Conservation (phyloP, 495 filamentous ascomycete species). For the Aspergillus incahuasiensis region DNA sequence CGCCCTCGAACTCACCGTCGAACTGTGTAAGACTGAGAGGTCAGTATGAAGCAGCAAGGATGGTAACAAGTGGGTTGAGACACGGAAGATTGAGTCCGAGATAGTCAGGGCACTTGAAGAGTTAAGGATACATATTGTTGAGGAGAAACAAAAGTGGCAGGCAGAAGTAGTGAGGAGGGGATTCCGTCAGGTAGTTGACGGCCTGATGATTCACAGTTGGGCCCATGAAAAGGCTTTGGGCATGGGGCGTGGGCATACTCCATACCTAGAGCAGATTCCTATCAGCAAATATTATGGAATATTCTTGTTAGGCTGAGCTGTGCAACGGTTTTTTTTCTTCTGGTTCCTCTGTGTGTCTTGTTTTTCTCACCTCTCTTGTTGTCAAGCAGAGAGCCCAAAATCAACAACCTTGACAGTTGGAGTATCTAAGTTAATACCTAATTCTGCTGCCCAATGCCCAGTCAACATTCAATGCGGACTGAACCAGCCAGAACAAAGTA, state of each 20-base stretch:
- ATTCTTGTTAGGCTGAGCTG: not conserved
- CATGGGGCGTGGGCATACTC: too few relatives aligned
- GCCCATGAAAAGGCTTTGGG: conserved; percentile 1
- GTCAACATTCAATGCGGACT: conserved; percentile 10
- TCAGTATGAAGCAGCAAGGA: not conserved
- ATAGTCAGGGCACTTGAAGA: not conserved
- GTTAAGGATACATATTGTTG: conserved; percentile 1
- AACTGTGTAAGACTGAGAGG: not conserved
- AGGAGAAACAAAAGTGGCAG: not conserved
- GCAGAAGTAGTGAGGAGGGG: not conserved
- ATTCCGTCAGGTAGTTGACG: conserved; percentile 7
- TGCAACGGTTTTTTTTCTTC: not conserved
- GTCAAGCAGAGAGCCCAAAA: not conserved
- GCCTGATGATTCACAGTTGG: conserved; percentile 11
- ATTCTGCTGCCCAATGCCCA: conserved; percentile 27
- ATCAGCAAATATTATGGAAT: not conserved
- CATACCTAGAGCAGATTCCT: not conserved
- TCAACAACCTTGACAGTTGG: not conserved
- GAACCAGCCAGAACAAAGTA: not conserved
- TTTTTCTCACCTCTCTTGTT: not conserved
- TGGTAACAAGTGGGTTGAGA: not conserved
- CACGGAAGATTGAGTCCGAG: not conserved
- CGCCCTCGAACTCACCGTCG: not conserved
- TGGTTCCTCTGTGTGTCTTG: not conserved
- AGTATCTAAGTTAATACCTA: not conserved